Conservation (phyloP, 2,329 filamentous ascomycete genomes). For the Ascochyta clinopodiicola region DNA sequence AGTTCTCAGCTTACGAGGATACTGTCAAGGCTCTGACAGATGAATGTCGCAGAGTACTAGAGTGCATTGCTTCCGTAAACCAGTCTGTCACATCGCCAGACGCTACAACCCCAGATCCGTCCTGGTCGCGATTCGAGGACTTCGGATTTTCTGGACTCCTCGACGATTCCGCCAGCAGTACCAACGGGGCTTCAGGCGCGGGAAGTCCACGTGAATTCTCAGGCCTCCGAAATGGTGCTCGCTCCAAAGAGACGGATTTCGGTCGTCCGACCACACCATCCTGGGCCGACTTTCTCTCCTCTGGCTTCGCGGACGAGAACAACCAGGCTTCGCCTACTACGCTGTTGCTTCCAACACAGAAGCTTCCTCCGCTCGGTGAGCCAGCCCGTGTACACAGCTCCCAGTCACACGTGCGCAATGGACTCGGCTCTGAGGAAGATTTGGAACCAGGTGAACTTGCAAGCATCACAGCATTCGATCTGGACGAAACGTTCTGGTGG, state of each 20-base stretch:
- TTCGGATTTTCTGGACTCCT: slow-evolving; percentile 83
- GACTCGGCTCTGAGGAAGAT: slow-evolving; percentile 72
- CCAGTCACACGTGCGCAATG: slow-evolving; percentile 72
- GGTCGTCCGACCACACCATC: slow-evolving; percentile 92
- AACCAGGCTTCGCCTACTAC: slow-evolving; percentile 68
- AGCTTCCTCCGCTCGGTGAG: slow-evolving; percentile 83
- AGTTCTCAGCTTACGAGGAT: slow-evolving; percentile 88
- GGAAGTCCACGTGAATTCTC: slow-evolving; percentile 73
- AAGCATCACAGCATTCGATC: slow-evolving; percentile 82
- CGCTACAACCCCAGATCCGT: slow-evolving; percentile 67
- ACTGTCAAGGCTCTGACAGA: slow-evolving; percentile 87
- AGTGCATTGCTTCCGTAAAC: slow-evolving; percentile 86
- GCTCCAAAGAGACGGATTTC: slow-evolving; percentile 69
- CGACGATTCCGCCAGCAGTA: slow-evolving; percentile 65
- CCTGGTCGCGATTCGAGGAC: slow-evolving; percentile 96
- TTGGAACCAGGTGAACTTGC: slow-evolving; percentile 93
- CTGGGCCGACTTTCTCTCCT: slow-evolving; percentile 96
- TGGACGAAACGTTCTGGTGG: slow-evolving; percentile 99
- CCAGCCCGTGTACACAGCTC: slow-evolving; percentile 77
- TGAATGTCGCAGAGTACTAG: slow-evolving; percentile 89
- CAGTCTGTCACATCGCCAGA: slow-evolving; percentile 74
- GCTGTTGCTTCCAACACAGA: slow-evolving; percentile 86
- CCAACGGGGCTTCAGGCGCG: slow-evolving; percentile 35
- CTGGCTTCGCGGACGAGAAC: slow-evolving; percentile 83
- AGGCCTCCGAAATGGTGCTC: slow-evolving; percentile 69